Percentiles rank a stretch among this genome's conserved stretches.
These are phyloP conservation scores for Saccharomyces kudriavzevii DNA, from an alignment of 805 yeast genomes.

Conservation along the genomic window DNA sequence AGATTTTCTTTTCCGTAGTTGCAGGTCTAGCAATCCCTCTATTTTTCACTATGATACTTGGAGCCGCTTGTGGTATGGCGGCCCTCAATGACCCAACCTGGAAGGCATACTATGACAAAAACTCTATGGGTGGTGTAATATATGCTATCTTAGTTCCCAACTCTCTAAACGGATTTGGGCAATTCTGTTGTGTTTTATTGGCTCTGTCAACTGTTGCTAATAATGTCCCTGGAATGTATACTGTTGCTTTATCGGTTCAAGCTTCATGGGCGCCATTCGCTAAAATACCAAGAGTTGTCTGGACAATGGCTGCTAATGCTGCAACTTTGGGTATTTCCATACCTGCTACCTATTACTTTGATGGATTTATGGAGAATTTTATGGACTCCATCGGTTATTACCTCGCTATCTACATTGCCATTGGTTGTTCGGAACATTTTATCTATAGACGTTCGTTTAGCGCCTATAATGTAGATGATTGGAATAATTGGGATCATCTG, in stretches of 20 bases:
- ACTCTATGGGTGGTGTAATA: conserved; percentile 74
- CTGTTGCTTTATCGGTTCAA: conserved; percentile 81
- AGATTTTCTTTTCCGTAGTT: conserved; percentile 56
- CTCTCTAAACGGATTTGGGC: conserved; percentile 82
- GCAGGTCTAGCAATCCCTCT: conserved; percentile 62
- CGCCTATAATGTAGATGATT: conserved; percentile 57
- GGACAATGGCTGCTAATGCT: conserved; percentile 73
- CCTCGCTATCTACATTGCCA: conserved; percentile 74
- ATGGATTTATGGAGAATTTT: conserved; percentile 67
- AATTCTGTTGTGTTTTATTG: conserved; percentile 77
- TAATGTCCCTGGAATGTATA: conserved; percentile 91
- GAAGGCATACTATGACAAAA: conserved; percentile 40
- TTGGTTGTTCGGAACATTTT: conserved; percentile 74
- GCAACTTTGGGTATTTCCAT: conserved; percentile 79
- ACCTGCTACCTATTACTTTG: conserved; percentile 76
- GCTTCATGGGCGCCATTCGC: conserved; percentile 70
- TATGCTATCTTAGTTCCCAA: conserved; percentile 70
- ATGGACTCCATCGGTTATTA: conserved; percentile 91
- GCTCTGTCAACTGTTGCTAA: conserved; percentile 84
- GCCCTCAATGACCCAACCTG: conserved; percentile 39
- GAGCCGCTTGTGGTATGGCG: conserved; percentile 81
- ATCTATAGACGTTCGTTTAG: conserved; percentile 50
- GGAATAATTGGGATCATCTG: conserved; percentile 46
- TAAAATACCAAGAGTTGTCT: conserved; percentile 69
- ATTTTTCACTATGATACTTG: conserved; percentile 65